Base-by-base conservation (phyloP, 1,284 basidiomycete species). In the Apiotrichum sp. region DNA sequence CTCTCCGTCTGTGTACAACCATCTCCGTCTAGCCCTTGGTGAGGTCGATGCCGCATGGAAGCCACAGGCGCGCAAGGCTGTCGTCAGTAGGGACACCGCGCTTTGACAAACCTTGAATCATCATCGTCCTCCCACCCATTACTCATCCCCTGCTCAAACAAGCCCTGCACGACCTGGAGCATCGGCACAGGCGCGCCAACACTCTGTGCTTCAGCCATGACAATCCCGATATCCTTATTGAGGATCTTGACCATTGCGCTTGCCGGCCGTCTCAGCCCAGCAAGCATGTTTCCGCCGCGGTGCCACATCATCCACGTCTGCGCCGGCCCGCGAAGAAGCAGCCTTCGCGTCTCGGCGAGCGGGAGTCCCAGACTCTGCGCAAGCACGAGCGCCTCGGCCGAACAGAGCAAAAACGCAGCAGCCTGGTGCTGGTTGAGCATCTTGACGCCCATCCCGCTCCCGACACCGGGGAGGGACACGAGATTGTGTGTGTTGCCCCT, bases 321-420 rank as follows among this genome's bases (percentile, higher is more conserved):
- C 10, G 51, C 59, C n/a, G 59, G 49, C 34, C 55, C 52, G 8
- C 33, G 43, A 4, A 61, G 39, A 9, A 61, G 41, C 6, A 61
- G 16, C 16, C 50, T 56, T 3, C 48, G 59, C 9, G 43, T 46
- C 13, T 14, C 22, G 16, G 29, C 42, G 9, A 53, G 55, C 22
- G 65, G 62, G 14, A 71, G 57, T 1, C 57, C 62, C n/a, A 67
- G 57, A 33, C 57, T 55, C 29, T 51, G 53, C 5, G 67, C 66
- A 11, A 71, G 57, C 1, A 63, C 62, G 22, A 69, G 50, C 1
- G 61, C 58, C 53, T 71, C 69, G n/a, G 62, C 59, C 14, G 61
- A 60, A 1, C 57, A 59, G 22, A 61, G 56, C 42, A 67, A 58
- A 55, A 65, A 40, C 51, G 31, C 29, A 42, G 56, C 59, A 9